phyloP scores from a whole-genome alignment of 345 rosid species.

The Bruguiera sexangula region DNA sequence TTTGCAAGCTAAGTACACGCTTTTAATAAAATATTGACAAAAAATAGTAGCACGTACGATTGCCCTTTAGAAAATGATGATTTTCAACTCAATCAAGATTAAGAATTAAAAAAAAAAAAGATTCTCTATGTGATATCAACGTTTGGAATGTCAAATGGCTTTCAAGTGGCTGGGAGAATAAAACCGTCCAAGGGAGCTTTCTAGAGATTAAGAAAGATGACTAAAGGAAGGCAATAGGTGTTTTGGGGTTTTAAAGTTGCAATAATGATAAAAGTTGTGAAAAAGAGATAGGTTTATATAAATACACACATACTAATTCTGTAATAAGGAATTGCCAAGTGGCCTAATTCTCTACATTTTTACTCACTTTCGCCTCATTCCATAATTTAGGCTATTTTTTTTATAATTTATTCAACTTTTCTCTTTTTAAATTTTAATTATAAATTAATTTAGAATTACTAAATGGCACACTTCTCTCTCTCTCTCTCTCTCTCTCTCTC shows the following conservation, averaged over 20 bases:
- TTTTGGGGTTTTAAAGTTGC: not conserved
- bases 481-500: too few species aligned
- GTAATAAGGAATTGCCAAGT: too few species aligned
- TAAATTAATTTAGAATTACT: too few species aligned
- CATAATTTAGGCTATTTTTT: too few species aligned
- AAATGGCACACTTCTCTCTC: too few species aligned
- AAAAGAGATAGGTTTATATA: not conserved
- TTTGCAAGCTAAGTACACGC: not conserved
- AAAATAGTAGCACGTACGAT: not conserved
- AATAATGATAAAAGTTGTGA: not conserved
- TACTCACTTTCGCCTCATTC: not conserved
- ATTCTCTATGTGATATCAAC: not conserved
- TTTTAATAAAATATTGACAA: not conserved
- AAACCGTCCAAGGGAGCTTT: slow-evolving; percentile 15
- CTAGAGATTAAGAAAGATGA: slow-evolving; percentile 12
- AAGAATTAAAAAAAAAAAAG: slow-evolving; percentile 18
- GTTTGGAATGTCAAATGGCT: slow-evolving; percentile 33
- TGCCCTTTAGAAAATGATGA: not conserved
- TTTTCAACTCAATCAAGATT: slow-evolving; percentile 21
- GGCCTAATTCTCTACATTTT: too few species aligned
- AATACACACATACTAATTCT: too few species aligned
- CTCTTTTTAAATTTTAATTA: too few species aligned
- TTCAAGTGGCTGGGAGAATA: slow-evolving; percentile 23
- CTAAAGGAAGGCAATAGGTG: not conserved
- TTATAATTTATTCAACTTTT: too few species aligned